phyloP scores from a whole-genome alignment of 1,139 yeast species.

The Insectozyma bohioensis region DNA sequence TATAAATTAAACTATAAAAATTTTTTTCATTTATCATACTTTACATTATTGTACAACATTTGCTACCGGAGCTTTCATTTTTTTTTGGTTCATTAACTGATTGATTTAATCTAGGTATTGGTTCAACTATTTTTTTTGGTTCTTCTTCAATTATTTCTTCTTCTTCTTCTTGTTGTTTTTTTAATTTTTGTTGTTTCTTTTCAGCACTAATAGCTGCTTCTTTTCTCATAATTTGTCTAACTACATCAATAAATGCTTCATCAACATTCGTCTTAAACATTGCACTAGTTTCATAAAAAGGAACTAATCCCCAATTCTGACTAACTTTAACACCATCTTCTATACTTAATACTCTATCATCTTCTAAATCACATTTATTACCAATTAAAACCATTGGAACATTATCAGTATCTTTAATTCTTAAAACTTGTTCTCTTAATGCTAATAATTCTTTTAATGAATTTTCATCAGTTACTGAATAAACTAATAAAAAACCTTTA shows the following conservation, averaged over 20 bases:
- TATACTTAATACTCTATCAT: slow-evolving; percentile 71
- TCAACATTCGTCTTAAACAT: slow-evolving; percentile 87
- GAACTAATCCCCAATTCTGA: slow-evolving; percentile 82
- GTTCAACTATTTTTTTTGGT: slow-evolving; percentile 5
- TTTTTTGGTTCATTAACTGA: slow-evolving; percentile 10
- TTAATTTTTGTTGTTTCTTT: slow-evolving; percentile 39
- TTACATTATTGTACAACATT: slow-evolving; percentile 22
- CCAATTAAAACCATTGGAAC: slow-evolving; percentile 90
- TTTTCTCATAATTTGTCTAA: slow-evolving; percentile 80
- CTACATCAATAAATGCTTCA: slow-evolving; percentile 86
- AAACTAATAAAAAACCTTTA: slow-evolving; percentile 82
- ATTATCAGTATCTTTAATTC: slow-evolving; percentile 77
- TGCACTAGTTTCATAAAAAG: slow-evolving; percentile 94
- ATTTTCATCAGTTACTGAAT: slow-evolving; percentile 84
- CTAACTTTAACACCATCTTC: slow-evolving; percentile 85
- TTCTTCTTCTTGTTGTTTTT: slow-evolving; percentile 14
- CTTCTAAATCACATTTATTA: slow-evolving; percentile 79
- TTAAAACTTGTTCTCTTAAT: slow-evolving; percentile 80
- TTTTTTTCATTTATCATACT: neutral
- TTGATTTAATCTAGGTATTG: slow-evolving; percentile 15
- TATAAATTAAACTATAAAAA: neutral
- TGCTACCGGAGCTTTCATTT: slow-evolving; percentile 14
- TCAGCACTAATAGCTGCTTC: slow-evolving; percentile 55
- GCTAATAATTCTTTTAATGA: slow-evolving; percentile 81
- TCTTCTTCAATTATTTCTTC: too few relatives aligned